Percentiles rank a stretch among this genome's conserved stretches.
These are phyloP conservation scores for Neopestalotiopsis rosae DNA, from an alignment of 2,329 filamentous ascomycete genomes.

Conservation along the genomic window DNA sequence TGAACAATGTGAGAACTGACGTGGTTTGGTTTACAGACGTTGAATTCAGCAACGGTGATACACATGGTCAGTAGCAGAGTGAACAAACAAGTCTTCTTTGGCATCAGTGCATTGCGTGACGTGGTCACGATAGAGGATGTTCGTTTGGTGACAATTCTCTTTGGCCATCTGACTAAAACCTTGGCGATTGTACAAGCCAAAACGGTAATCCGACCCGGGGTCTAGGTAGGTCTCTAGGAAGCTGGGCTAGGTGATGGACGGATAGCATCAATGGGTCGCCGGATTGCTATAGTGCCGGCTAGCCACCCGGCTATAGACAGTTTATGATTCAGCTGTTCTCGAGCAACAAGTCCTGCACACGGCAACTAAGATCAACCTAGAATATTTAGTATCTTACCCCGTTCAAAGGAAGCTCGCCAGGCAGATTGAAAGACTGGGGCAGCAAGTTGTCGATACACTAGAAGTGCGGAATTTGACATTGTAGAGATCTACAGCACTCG, in stretches of 20 bases:
- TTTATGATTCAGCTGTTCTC: not conserved
- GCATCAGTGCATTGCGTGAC: not conserved
- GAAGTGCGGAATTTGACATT: not conserved
- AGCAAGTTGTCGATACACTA: not conserved
- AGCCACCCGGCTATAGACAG: not conserved
- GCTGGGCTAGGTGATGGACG: not conserved
- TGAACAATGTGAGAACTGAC: not conserved
- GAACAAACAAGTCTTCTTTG: not conserved
- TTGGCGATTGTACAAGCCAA: constrained; percentile 5
- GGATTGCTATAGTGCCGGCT: not conserved
- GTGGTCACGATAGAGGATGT: not conserved
- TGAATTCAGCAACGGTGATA: not conserved
- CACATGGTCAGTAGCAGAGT: not conserved
- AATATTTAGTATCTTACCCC: not conserved
- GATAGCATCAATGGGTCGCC: not conserved
- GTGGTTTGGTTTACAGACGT: not conserved
- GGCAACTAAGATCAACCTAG: not conserved
- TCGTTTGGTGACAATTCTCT: too few species aligned
- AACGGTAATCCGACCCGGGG: constrained; percentile 6
- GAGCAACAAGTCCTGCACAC: not conserved
- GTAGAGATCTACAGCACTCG: not conserved
- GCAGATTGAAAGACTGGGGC: not conserved
- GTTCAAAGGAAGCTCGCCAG: not conserved
- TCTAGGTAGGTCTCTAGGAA: not conserved
- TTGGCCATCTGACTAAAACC: constrained; percentile 1